Percentiles rank a stretch among this genome's conserved stretches.
These are phyloP conservation scores for Tephrocybe sp. DNA, from an alignment of 768 basidiomycete genomes.

Conservation along the genomic window DNA sequence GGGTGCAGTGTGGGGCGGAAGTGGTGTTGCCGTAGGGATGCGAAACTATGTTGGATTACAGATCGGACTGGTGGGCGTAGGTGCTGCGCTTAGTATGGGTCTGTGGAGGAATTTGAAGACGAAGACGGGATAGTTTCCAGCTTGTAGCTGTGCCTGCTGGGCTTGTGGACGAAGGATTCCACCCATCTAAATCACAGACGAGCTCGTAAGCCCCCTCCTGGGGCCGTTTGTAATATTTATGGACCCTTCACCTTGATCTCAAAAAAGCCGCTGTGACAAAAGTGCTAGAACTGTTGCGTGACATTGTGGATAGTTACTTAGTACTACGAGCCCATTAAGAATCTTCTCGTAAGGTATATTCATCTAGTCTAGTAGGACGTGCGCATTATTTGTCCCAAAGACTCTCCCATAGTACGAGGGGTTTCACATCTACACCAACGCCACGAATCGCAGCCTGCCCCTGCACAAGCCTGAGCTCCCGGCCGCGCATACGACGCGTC, in stretches of 20 bases:
- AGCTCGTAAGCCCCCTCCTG: too few relatives aligned
- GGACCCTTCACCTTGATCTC: too few relatives aligned
- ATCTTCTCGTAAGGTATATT: too few relatives aligned
- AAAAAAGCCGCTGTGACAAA: too few relatives aligned
- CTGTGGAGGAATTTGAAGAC: constrained; percentile 68
- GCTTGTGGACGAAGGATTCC: too few relatives aligned
- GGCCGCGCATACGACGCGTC: constrained; percentile 73
- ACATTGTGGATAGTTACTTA: too few relatives aligned
- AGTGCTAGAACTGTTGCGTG: too few relatives aligned
- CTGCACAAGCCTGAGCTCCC: constrained; percentile 85
- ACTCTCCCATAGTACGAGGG: constrained; percentile 42
- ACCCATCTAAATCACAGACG: too few relatives aligned
- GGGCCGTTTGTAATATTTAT: too few relatives aligned
- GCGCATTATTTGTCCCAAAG: constrained; percentile 41
- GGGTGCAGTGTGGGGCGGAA: constrained; percentile 70
- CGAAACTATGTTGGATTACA: constrained; percentile 57
- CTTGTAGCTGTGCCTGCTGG: too few relatives aligned
- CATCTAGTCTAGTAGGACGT: too few relatives aligned
- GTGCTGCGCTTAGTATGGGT: constrained; percentile 49
- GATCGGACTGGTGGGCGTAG: constrained; percentile 59
- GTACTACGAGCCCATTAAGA: too few relatives aligned
- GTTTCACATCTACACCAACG: constrained; percentile 29
- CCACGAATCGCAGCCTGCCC: constrained; percentile 69
- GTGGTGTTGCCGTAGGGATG: constrained; percentile 62
- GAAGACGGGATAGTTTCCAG: constrained; percentile 53